Percentiles rank a stretch among this genome's conserved stretches.
These are phyloP conservation scores for Hypoxylon sp. DNA, from an alignment of 2,329 filamentous ascomycete genomes.

Conservation along the genomic window DNA sequence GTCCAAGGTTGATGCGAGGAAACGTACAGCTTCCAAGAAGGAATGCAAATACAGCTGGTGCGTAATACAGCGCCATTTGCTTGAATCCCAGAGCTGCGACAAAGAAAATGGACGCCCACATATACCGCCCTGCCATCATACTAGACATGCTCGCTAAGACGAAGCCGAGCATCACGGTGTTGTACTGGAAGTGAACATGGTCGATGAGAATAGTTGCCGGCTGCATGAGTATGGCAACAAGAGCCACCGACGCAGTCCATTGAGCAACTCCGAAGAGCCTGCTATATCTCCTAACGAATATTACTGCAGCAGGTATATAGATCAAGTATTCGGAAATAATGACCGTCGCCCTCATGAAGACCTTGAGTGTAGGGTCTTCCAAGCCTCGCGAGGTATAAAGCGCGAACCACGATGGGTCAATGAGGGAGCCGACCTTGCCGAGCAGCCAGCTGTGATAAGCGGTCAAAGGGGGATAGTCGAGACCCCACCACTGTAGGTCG, in stretches of 20 bases:
- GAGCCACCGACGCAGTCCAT: conserved; percentile 87
- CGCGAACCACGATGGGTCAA: conserved; percentile 90
- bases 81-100: conserved; percentile 96
- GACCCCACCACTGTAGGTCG: conserved; percentile 95
- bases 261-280: conserved; percentile 81
- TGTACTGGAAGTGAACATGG: conserved; percentile 90
- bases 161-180: conserved; percentile 97
- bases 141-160: conserved; percentile 89
- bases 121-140: conserved; percentile 84
- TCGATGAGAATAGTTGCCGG: conserved; percentile 92
- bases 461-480: conserved; percentile 97
- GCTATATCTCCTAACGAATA: conserved; percentile 87
- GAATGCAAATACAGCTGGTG: conserved; percentile 92
- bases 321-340: conserved; percentile 91
- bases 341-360: conserved; percentile 96
- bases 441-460: conserved; percentile 99
- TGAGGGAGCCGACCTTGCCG: conserved; percentile 84
- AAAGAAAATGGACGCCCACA: conserved; percentile 95
- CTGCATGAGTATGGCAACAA: conserved; percentile 93
- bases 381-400: conserved; percentile 85
- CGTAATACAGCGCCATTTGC: conserved; percentile 99
- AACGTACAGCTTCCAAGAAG: conserved; percentile 89
- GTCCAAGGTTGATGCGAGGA: conserved; percentile 75
- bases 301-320: conserved; percentile 86
- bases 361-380: conserved; percentile 84